Percentiles rank a stretch among this genome's conserved stretches.
These are phyloP conservation scores for Ophiognomonia clavigignenti-juglandacearum DNA, from an alignment of 2,329 filamentous ascomycete species.

Conservation along the genomic window DNA sequence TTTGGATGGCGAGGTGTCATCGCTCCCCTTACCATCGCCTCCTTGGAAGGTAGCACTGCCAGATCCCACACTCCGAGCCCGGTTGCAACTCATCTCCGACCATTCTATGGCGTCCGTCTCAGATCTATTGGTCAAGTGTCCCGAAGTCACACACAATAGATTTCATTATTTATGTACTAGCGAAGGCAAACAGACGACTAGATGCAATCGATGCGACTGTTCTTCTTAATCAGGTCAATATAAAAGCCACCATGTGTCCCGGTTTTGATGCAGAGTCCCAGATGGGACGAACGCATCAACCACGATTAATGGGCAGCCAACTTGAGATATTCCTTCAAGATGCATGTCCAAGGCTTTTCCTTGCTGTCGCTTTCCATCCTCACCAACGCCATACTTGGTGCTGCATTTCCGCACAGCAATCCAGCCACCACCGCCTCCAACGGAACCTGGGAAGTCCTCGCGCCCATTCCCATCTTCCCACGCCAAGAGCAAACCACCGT, in stretches of 20 bases:
- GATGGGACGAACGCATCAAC: too few species aligned
- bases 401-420: constrained; percentile 13
- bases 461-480: constrained; percentile 17
- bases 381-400: background rate
- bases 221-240: too few species aligned
- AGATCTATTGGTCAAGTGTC: background rate
- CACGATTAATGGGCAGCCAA: background rate
- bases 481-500: background rate
- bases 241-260: too few species aligned
- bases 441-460: constrained; percentile 19
- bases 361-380: background rate
- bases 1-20: background rate
- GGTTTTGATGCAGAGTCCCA: background rate
- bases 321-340: background rate
- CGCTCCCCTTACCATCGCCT: background rate
- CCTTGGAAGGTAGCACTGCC: background rate
- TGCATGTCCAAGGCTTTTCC: background rate
- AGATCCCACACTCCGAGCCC: background rate
- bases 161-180: background rate
- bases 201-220: too few species aligned
- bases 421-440: constrained; percentile 19
- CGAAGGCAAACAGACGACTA: background rate
- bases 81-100: background rate
- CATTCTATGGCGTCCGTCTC: background rate
- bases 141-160: background rate